Evolutionary conservation across 2,329 filamentous ascomycete genomes (phyloP), one percentile per base, ranked within the genome.

Genomic region (Berkeleyomyces basicola): DNA sequence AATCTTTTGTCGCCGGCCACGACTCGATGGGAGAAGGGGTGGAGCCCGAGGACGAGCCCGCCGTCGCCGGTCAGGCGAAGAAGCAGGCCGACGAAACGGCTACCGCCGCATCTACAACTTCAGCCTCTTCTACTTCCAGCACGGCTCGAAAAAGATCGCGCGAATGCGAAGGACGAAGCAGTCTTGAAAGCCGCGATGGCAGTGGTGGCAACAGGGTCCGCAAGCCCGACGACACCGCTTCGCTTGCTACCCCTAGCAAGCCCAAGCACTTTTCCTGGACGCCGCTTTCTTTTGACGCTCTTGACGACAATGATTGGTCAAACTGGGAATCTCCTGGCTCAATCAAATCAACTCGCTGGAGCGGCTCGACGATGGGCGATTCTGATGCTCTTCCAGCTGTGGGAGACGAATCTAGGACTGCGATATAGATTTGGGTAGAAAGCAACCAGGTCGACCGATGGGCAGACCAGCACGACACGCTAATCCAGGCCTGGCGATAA

Each of bases 261-360:
- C 70, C 72, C 60, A 83, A 83, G 70, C 79, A 76, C 64, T 83
- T 81, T 68, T 83, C 81, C 31, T 83, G 79, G 79, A 82, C 79
- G 23, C 80, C 81, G 1, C 73, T 83, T 58, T 77, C 78, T 1
- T 76, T 81, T 58, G 81, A 83, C 66, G 75, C 76, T 51, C 74
- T 80, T 63, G 78, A 84, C 66, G 82, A 84, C 68, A 80, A 78
- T 67, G 82, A 83, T 70, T 86, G 82, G 83, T 77, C 79, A 6
- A 84, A 79, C 70, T 86, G 83, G 82, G 83, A 86, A 65, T 77
- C 76, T 16, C 76, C 78, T 49, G 75, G 74, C 42, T 79, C 82
- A 2, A 75, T 74, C 62, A 80, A 80, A 70, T 80, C 80, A 14
- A 77, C 82, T 14, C 76, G 83, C 65, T 85, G 83, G 83, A 85